Evolutionary conservation across 2,329 filamentous ascomycete genomes (phyloP), one percentile per base, ranked within the genome.

Genomic region (Scleromitrula shiraiana): DNA sequence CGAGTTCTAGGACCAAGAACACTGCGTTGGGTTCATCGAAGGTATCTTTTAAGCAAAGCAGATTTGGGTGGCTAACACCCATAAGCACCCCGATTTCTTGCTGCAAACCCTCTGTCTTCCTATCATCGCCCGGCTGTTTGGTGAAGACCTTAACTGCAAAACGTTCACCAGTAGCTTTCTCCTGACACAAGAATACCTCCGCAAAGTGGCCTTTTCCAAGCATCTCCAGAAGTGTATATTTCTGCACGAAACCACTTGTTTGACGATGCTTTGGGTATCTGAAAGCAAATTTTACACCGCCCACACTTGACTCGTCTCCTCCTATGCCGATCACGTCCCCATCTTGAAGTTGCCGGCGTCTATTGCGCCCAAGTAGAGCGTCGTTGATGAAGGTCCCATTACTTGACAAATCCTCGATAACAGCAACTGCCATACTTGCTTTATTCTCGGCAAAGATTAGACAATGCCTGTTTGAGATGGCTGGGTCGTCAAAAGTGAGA

Each of bases 331-430:
- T 85, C 65, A 97, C 90, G 57, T 98, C 93, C 30, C 86, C 82
- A 59, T 97, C 88, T 58, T 89, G 76, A 23, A 98, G 74, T 64
- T 95, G 88, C 50, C 91, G 80, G 46, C 88, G 78, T 66, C 95
- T 88, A 66, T 98, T 98, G 43, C 91, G 83, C 20, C 93, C 93
- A 20, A 98, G 80, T 24, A 95, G 76, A 14, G 83, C 84, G 59
- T 96, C 89, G 62, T 97, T 97, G 59, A 98, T 84, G 63, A 90
- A 98, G 0, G 94, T 98, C 42, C 93, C 93, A 64, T 98, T 98
- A 63, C 83, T 93, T 6, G 93, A 98, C 17, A 97, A 70, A 65
- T 98, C 93, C 65, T 98, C 90, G 5, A 98, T 68, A 10, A 97
- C 77, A 7, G 88, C 91, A 35, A 80, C 75, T 56, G 73, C 76